Conservation (phyloP, 2,329 filamentous ascomycete genomes). For the Myriosclerotinia duriaeana region DNA sequence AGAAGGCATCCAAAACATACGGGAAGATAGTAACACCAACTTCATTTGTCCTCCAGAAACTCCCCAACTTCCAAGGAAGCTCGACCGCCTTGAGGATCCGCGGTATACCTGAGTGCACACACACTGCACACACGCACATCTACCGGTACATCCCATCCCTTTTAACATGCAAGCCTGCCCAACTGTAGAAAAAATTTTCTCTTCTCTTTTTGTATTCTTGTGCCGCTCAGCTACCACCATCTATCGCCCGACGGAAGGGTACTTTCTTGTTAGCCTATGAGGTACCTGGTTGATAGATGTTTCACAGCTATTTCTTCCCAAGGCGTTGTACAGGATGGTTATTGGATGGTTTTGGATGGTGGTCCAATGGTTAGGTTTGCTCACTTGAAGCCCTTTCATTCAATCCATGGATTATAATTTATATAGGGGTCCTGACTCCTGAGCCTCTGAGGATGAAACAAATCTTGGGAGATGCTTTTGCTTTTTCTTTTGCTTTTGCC, state of each 20-base stretch:
- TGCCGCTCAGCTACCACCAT: neutral
- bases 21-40: neutral
- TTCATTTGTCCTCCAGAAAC: neutral
- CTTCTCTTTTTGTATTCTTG: neutral
- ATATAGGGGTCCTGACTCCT: no score
- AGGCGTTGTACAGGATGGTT: neutral
- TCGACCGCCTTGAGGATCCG: neutral
- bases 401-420: neutral
- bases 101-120: no score
- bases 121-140: no score
- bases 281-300: neutral
- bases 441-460: neutral
- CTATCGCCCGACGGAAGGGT: neutral
- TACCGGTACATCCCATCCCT: no score
- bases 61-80: neutral
- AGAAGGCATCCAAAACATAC: constrained; percentile 12
- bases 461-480: neutral
- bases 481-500: neutral
- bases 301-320: neutral
- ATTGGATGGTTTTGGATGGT: neutral
- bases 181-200: neutral
- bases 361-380: neutral
- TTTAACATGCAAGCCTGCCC: constrained; percentile 5
- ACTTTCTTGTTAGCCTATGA: neutral
- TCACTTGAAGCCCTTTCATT: no score